Evolutionary conservation across 2,329 filamentous ascomycete species (phyloP), one percentile per base, ranked within the genome.

Genomic region (Sordariomycetes sp.): DNA sequence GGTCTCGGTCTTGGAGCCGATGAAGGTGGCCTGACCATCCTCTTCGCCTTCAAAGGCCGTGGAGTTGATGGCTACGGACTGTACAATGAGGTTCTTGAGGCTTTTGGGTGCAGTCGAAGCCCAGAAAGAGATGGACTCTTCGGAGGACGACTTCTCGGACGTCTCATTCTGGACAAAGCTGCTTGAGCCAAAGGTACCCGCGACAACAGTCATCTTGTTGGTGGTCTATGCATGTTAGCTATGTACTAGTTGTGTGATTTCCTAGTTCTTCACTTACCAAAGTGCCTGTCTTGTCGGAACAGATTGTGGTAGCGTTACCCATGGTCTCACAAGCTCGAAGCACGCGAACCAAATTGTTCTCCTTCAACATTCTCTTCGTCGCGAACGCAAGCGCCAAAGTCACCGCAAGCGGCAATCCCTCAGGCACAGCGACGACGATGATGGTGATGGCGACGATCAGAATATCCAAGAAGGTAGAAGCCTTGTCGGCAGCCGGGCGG

Each of bases 291-390:
- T 39, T 39, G 23, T 83, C 82, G 3, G 81, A 85, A 56, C 82
- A 87, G 32, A 87, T 79, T 0, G 79, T 79, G 3, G 72, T 76
- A 4, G 72, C 72, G 43, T 80, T 80, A 5, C 76, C 76, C 75
- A 80, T 80, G 10, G 75, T 79, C 49, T 81, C 76, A 50, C 76
- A 80, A 41, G 75, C 77, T 38, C 75, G 68, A 12, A 80, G 63
- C 32, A 79, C 61, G 38, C 76, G 71, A 8, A 81, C 76, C 29
- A 81, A 52, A 39, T 81, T 81, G 57, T 79, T 78, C 53, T 80
- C 76, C 48, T 76, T 78, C 17, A 79, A 54, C 70, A 81, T 77
- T 24, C 73, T 65, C 21, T 72, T 79, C 0, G 76, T 81, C 11
- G 76, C 76, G 46, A 79, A 80, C 11, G 76, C 75, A 27, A 80